These are phyloP conservation scores for Monosporascus sp. DNA, from an alignment of 2,329 filamentous ascomycete species.

Conservation along the genomic window DNA sequence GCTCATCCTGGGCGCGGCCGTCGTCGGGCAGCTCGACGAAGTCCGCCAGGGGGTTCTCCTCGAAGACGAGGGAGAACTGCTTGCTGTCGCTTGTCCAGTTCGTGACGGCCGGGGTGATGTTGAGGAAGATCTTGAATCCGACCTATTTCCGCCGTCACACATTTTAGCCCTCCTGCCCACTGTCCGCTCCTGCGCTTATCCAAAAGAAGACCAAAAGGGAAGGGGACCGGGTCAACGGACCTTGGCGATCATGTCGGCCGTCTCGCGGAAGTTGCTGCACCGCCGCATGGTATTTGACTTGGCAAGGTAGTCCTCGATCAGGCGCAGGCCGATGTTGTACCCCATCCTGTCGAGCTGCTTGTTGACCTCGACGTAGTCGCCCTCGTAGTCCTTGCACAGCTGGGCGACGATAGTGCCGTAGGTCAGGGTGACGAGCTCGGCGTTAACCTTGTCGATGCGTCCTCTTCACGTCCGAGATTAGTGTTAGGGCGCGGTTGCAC, in stretches of 20 bases:
- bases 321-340: constrained; percentile 91
- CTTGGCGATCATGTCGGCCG: constrained; percentile 93
- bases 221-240: constrained; percentile 35
- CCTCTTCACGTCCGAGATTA: constrained; percentile 52
- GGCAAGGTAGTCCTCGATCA: constrained; percentile 96
- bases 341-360: constrained; percentile 98
- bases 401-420: constrained; percentile 97
- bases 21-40: constrained; percentile 98
- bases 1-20: constrained; percentile 87
- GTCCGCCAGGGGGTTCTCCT: constrained; percentile 94
- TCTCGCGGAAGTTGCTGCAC: constrained; percentile 90
- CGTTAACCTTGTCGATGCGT: constrained; percentile 94
- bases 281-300: constrained; percentile 87
- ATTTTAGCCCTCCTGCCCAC: no score
- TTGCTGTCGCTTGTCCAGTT: constrained; percentile 97
- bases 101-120: constrained; percentile 86
- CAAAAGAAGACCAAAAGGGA: neutral
- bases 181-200: neutral
- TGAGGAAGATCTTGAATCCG: constrained; percentile 98
- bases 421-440: constrained; percentile 92
- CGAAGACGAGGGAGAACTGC: constrained; percentile 92
- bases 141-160: constrained; percentile 49
- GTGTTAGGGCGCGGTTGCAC: no score
- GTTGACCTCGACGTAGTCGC: constrained; percentile 92
- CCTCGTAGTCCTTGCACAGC: constrained; percentile 92